Conservation (phyloP, 1,139 yeast species). For the Geotrichum bryndzae region DNA sequence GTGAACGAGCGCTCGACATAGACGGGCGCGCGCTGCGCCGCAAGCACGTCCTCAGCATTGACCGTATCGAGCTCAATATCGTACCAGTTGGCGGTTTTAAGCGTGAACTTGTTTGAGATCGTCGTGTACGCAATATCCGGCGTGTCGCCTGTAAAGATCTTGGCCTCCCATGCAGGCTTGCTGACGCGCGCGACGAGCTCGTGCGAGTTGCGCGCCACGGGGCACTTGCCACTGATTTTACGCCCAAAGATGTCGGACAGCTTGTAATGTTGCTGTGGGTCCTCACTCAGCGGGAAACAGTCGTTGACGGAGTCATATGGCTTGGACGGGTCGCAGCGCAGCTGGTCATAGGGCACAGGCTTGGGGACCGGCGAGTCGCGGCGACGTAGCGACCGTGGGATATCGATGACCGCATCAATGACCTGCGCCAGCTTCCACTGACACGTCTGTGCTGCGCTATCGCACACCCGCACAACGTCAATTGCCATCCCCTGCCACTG, state of each 20-base stretch:
- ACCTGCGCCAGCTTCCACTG: conserved; percentile 56
- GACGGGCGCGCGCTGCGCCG: conserved; percentile 54
- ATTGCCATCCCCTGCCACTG: conserved; percentile 93
- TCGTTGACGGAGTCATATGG: conserved; percentile 51
- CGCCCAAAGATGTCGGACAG: conserved; percentile 67
- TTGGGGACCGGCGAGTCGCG: conserved; percentile 68
- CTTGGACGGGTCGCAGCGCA: conserved; percentile 66
- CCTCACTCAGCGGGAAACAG: conserved; percentile 71
- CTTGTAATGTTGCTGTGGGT: conserved; percentile 47
- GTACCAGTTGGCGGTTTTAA: conserved; percentile 31
- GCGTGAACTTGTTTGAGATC: conserved; percentile 18
- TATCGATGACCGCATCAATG: conserved; percentile 70
- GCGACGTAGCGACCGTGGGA: conserved; percentile 60
- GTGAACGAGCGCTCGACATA: conserved; percentile 78
- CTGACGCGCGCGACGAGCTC: conserved; percentile 27
- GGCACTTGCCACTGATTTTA: conserved; percentile 56
- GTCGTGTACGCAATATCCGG: conserved; percentile 14
- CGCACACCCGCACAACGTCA: conserved; percentile 62
- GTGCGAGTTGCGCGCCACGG: conserved; percentile 35
- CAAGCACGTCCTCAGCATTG: conserved; percentile 27
- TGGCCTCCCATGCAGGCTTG: conserved; percentile 29
- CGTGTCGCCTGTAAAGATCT: conserved; percentile 10
- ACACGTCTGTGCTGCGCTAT: conserved; percentile 37
- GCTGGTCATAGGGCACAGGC: conserved; percentile 61
- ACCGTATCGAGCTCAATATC: conserved; percentile 39